Percentiles rank a stretch among this genome's conserved stretches.
phyloP scores from a whole-genome alignment of 345 rosid species.

The Conringia planisiliqua region DNA sequence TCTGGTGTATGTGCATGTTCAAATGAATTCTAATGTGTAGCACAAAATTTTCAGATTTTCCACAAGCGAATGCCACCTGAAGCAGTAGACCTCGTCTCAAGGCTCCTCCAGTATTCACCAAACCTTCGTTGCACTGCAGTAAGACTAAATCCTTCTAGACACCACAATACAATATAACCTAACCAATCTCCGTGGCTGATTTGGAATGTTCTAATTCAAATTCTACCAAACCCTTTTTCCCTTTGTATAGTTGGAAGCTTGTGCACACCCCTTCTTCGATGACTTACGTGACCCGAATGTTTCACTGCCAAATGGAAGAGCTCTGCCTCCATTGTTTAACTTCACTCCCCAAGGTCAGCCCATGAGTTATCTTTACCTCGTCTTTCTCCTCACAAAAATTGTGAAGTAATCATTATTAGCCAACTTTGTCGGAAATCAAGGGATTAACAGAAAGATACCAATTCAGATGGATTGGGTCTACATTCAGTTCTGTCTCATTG shows the following conservation, averaged over 20 bases:
- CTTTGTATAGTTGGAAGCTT: conserved; percentile 79
- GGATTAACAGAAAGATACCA: background rate
- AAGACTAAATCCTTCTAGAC: background rate
- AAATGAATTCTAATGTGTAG: conserved; percentile 16
- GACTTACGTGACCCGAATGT: conserved; percentile 73
- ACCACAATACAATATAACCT: background rate
- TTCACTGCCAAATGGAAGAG: conserved; percentile 79
- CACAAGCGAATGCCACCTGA: conserved; percentile 44
- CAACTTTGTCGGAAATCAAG: background rate
- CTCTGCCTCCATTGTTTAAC: conserved; percentile 85
- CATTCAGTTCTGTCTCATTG: background rate
- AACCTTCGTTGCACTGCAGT: conserved; percentile 43
- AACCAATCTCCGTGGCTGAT: background rate
- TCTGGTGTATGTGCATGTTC: conserved; percentile 5
- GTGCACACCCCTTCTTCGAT: conserved; percentile 96
- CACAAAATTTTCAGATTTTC: conserved; percentile 28
- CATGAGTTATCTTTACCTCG: background rate
- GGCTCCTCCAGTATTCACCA: conserved; percentile 41
- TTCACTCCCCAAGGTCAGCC: conserved; percentile 85
- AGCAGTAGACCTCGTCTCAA: conserved; percentile 42
- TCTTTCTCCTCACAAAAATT: background rate
- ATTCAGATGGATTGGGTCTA: background rate
- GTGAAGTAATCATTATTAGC: background rate
- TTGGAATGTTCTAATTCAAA: background rate
- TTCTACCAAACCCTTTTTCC: background rate